Evolutionary conservation across 2,329 filamentous ascomycete genomes (phyloP), one percentile per base, ranked within the genome.

Genomic region (Thelonectria olida): DNA sequence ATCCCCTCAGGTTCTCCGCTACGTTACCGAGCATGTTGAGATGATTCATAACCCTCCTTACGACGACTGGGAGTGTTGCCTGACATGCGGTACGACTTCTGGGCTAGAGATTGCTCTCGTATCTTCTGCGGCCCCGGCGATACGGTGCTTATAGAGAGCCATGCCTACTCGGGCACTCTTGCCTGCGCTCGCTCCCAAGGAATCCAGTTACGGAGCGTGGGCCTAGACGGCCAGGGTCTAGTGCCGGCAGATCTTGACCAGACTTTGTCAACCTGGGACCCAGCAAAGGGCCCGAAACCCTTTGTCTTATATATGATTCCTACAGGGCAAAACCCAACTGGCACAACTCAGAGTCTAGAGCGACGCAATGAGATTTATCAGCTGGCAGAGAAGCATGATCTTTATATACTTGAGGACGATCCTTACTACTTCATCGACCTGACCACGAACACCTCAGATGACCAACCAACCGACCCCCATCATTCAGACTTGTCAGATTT

Each of bases 401-500:
- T 96, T 41, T 89, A 86, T 78, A 92, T 96, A 73, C 79, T 96
- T 67, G 92, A 96, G 79, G 92, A 96, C 74, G 92, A 96, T 73
- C 92, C 92, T 2, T 96, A 96, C 79, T 96, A 93, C 78, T 96
- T 93, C 79, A 81, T 96, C 44, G 92, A 96, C 75, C 86, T 88
- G 80, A 53, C 45, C 8, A n/a, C 39, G 12, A 13, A 12, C 47
- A 10, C 23, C 13, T 19, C n/a, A 1, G n/a, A 39, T 10, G 10
- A 68, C 79, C 13, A 55, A 34, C 12, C 67, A 52, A 15, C 34
- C 48, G n/a, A 45, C 13, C 19, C 22, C 28, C n/a, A 23, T 17
- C 28, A 23, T n/a, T 23, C 45, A 36, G 31, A 50, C 20, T 34
- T n/a, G 4, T 51, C 2, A 2, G n/a, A 31, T 19, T 19, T 12